These are phyloP conservation scores for Saturnispora serradocipensis DNA, from an alignment of 805 yeast species.

Conservation along the genomic window DNA sequence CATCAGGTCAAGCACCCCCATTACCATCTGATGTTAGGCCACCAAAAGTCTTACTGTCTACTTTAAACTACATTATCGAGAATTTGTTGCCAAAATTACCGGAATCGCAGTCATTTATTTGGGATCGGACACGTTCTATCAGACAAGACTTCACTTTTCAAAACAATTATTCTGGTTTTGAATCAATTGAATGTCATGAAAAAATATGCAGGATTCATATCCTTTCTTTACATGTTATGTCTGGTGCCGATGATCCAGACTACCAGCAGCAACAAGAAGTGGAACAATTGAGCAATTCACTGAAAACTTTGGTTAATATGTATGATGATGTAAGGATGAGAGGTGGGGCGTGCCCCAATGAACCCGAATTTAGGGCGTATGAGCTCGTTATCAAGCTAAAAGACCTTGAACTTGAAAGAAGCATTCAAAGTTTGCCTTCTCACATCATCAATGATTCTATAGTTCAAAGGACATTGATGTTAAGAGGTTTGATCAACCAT, in stretches of 20 bases:
- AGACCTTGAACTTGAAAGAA: slow-evolving; percentile 79
- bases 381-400: slow-evolving; percentile 68
- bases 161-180: slow-evolving; percentile 87
- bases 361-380: slow-evolving; percentile 89
- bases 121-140: slow-evolving; percentile 96
- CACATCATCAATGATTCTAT: slow-evolving; percentile 41
- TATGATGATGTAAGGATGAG: slow-evolving; percentile 69
- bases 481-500: slow-evolving; percentile 59
- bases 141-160: slow-evolving; percentile 96
- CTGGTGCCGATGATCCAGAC: slow-evolving; percentile 52
- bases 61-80: slow-evolving; percentile 65
- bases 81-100: slow-evolving; percentile 61
- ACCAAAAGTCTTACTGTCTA: slow-evolving; percentile 58
- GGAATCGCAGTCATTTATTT: slow-evolving; percentile 77
- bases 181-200: slow-evolving; percentile 89
- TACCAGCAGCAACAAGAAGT: slow-evolving; percentile 92
- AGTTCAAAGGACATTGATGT: slow-evolving; percentile 63
- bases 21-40: slow-evolving; percentile 96
- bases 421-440: slow-evolving; percentile 57
- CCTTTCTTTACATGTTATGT: slow-evolving; percentile 76
- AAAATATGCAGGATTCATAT: slow-evolving; percentile 84
- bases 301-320: slow-evolving; percentile 81
- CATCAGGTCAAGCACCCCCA: slow-evolving; percentile 98
- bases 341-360: slow-evolving; percentile 67
- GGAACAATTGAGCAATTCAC: slow-evolving; percentile 86